These are phyloP conservation scores for Lolium perenne DNA, from an alignment of 176 grass and related monocot genomes.

Conservation along the genomic window DNA sequence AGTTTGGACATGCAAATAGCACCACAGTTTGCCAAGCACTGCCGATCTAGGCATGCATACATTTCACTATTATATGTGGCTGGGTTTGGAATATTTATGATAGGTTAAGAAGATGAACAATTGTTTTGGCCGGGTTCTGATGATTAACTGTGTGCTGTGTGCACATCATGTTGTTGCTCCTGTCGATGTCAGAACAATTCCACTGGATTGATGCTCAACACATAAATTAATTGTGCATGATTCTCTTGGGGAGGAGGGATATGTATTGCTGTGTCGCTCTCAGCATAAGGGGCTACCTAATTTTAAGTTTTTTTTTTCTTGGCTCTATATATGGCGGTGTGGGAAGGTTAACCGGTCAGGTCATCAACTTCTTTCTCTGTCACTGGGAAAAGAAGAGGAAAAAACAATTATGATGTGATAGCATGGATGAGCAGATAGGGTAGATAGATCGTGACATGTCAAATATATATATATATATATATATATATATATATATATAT, in stretches of 20 bases:
- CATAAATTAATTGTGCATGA: constrained; percentile 32
- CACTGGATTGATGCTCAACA: constrained; percentile 2
- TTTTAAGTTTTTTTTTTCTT: not conserved
- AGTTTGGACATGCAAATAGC: not conserved
- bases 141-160: not conserved
- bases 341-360: not conserved
- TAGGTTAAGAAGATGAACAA: not conserved
- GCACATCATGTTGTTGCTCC: not conserved
- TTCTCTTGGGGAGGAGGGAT: constrained; percentile 19
- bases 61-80: not conserved
- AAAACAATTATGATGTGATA: constrained; percentile 8
- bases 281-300: constrained; percentile 5
- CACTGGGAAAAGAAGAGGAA: not conserved
- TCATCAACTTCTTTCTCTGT: constrained; percentile 18
- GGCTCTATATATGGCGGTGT: not conserved
- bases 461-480: constrained; percentile 31
- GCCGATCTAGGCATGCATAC: not conserved
- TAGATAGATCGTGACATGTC: constrained; percentile 23
- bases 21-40: not conserved
- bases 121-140: constrained; percentile 20
- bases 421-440: constrained; percentile 28
- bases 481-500: no score
- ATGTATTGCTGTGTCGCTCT: constrained; percentile 32
- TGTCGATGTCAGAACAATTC: constrained; percentile 44
- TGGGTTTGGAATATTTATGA: not conserved